phyloP scores from a whole-genome alignment of 2,329 filamentous ascomycete species.

The Didymella sp. region DNA sequence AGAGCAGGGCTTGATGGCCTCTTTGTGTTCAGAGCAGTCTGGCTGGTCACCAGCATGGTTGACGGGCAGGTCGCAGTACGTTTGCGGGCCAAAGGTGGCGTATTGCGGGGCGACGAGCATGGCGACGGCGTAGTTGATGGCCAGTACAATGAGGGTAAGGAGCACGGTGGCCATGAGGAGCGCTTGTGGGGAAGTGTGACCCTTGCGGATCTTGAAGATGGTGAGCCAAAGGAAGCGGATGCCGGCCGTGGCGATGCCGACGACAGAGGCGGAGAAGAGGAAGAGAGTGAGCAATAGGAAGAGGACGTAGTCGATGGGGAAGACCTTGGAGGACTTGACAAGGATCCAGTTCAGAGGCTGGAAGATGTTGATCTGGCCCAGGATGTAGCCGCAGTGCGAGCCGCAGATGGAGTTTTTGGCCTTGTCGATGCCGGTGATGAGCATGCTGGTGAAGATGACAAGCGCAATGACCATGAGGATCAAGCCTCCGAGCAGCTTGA shows the following conservation, averaged over 20 bases:
- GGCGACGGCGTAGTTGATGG: conserved; percentile 89
- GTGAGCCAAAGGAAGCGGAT: conserved; percentile 96
- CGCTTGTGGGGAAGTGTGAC: conserved; percentile 89
- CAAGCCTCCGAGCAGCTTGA: conserved; percentile 87
- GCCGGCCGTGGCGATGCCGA: conserved; percentile 83
- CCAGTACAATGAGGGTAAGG: conserved; percentile 86
- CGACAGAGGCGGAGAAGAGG: conserved; percentile 86
- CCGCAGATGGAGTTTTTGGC: conserved; percentile 95
- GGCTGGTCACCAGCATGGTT: conserved; percentile 69
- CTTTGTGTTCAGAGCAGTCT: conserved; percentile 74
- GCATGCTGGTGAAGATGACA: conserved; percentile 86
- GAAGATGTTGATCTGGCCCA: conserved; percentile 88
- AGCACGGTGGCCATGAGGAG: conserved; percentile 89
- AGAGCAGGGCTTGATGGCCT: conserved; percentile 81
- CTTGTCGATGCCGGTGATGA: conserved; percentile 95
- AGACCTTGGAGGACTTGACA: conserved; percentile 78
- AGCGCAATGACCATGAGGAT: conserved; percentile 76
- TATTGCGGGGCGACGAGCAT: conserved; percentile 98
- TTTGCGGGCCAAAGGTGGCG: conserved; percentile 91
- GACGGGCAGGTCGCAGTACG: conserved; percentile 80
- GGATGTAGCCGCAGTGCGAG: conserved; percentile 86
- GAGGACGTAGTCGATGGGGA: conserved; percentile 90
- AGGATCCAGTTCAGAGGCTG: conserved; percentile 94
- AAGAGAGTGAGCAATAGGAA: conserved; percentile 85
- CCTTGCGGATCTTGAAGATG: conserved; percentile 88